Conservation (phyloP, 352 stramenopile species). For the Discostella stelligera region DNA sequence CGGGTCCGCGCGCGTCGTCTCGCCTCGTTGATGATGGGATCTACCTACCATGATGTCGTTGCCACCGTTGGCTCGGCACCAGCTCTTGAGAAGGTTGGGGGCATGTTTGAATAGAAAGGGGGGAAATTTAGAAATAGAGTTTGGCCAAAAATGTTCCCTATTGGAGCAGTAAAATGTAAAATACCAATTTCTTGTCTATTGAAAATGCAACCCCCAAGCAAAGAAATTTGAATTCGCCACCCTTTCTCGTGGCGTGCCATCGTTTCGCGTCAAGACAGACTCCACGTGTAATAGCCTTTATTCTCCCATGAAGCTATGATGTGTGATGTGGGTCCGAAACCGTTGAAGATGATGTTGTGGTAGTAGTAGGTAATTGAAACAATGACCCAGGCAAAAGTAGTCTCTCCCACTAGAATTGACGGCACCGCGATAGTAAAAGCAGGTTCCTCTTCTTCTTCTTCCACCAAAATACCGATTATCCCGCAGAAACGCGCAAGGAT, state of each 20-base stretch:
- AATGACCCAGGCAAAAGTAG: background rate
- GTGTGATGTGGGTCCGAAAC: too few species aligned
- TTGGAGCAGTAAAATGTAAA: too few species aligned
- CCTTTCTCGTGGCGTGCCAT: background rate
- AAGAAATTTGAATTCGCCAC: background rate
- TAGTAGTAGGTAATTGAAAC: too few species aligned
- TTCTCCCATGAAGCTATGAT: too few species aligned
- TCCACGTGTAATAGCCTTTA: too few species aligned
- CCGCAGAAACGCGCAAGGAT: conserved; percentile 31
- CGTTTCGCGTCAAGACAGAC: background rate
- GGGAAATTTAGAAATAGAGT: background rate
- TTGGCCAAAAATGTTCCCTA: too few species aligned
- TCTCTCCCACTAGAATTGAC: background rate
- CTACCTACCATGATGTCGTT: background rate
- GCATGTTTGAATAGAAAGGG: background rate
- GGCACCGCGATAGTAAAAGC: background rate
- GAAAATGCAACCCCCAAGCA: background rate
- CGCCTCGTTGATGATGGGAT: too few species aligned
- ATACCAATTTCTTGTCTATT: background rate
- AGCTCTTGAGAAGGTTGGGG: background rate
- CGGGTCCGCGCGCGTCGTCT: too few species aligned
- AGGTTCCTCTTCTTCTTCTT: background rate
- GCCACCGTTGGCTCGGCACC: background rate
- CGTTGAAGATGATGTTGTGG: too few species aligned
- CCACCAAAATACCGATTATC: conserved; percentile 3